Evolutionary conservation across 495 filamentous ascomycete genomes (phyloP).

Genomic region (Hypoxylon subgilvum): DNA sequence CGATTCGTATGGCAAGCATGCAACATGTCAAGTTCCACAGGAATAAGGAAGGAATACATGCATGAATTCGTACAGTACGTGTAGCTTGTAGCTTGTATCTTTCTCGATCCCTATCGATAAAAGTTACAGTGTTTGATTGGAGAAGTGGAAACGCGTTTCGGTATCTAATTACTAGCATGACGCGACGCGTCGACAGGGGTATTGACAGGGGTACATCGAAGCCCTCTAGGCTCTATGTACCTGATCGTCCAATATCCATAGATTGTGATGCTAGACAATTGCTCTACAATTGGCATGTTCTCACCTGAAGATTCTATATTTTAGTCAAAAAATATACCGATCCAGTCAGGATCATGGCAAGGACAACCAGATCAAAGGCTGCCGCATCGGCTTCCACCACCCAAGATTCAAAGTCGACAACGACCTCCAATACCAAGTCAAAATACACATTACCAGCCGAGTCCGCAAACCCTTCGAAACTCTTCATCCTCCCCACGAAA

Average conservation of each 20-base stretch:
- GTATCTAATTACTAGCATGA: slow-evolving; percentile 11
- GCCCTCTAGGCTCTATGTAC: too few species aligned
- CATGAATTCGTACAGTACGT: too few species aligned
- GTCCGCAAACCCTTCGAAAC: slow-evolving; percentile 59
- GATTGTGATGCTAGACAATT: background rate
- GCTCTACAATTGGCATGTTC: background rate
- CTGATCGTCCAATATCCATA: too few species aligned
- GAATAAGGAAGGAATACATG: slow-evolving; percentile 2
- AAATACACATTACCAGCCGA: slow-evolving; percentile 46
- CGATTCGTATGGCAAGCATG: background rate
- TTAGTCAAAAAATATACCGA: background rate
- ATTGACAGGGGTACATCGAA: slow-evolving; percentile 1
- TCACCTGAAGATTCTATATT: background rate
- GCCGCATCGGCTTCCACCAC: slow-evolving; percentile 34
- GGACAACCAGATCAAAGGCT: slow-evolving; percentile 41
- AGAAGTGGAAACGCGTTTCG: slow-evolving; percentile 23
- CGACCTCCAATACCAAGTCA: slow-evolving; percentile 33
- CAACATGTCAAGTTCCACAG: slow-evolving; percentile 4
- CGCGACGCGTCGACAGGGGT: slow-evolving; percentile 36
- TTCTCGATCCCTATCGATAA: too few species aligned
- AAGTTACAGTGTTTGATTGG: slow-evolving; percentile 23
- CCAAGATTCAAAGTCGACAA: slow-evolving; percentile 29
- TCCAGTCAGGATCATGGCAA: slow-evolving; percentile 35
- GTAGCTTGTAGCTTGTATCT: too few species aligned
- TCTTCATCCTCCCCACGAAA: slow-evolving; percentile 80